Base-by-base conservation (phyloP, 2,329 filamentous ascomycete genomes). In the Epicoccum nigrum region DNA sequence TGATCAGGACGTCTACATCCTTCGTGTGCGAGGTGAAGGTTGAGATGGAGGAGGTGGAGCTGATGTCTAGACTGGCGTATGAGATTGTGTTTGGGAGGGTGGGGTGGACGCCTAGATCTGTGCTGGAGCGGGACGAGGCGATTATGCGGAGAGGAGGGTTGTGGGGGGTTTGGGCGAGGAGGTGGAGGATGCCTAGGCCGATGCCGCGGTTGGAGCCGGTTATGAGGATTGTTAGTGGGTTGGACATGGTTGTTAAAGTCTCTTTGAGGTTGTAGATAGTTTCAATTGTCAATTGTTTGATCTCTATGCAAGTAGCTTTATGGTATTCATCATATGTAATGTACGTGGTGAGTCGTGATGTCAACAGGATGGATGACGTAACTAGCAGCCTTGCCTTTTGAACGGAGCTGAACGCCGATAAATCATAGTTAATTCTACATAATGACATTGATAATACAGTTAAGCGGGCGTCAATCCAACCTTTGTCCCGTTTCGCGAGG, bases 391-490 rank as follows among this genome's bases (percentile, higher is more conserved):
- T 32, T 25, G 11, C 35, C 17, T 45, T 35, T 17, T 13, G 8
- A 19, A 32, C 25, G 32, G 19, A 13, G 7, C 11, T 16, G 9
- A 38, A 23, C 23, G 25, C 31, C 42, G 32, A 38, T 7, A 25
- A 9, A 25, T 25, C 6, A 6, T 25, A 6, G 9, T 7, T 2
- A 7, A 25, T 25, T 25, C 23, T 25, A 25, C 23, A 25, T 7
- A 25, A 9, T 7, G 6, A 9, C 6, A 25, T 7, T 31, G n/a
- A 34, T 45, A 25, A 37, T 21, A 28, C 16, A 30, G 13, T 47
- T 59, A 67, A 21, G 59, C 63, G 37, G 62, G 60, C 44, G 55
- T 63, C 41, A 72, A 53, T 4, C 61, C 62, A 2, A 73, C 70
- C 63, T 64, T 63, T 0, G 56, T 57, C 27, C 70, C 70, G 44